Base-by-base conservation (phyloP, 169 alveolate genomes). In the Amoebophrya sp. region DNA sequence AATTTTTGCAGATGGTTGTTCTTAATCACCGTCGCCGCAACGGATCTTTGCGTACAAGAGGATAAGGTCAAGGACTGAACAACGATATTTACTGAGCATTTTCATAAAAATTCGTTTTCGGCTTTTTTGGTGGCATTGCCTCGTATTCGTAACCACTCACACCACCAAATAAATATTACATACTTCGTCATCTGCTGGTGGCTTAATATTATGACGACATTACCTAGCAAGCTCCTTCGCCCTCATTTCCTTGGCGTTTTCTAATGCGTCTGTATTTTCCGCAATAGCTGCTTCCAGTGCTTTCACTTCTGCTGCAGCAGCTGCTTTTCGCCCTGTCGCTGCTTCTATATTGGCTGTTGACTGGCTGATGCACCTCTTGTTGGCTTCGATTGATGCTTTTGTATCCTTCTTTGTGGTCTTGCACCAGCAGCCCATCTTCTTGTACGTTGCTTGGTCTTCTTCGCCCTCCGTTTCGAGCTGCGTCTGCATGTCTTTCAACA, bases 401-500 rank as follows among this genome's bases (percentile, higher is more conserved):
- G 83, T 65, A 36, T 65, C 83, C n/a, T 65, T 65, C 83, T 65
- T 65, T 36, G 83, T 65, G 12, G 83, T 65, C n/a, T 65, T 65
- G 83, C 83, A 65, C 83, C 83, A 65, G 83, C 83, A 65, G 36
- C 2, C n/a, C 83, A 65, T 65, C 83, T 65, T 65, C 83, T 65
- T 65, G 83, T 65, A 65, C 33, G 83, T 65, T 1, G 83, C 83
- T 26, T 65, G 83, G 33, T 65, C 83, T 65, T 65, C 83, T 65
- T 65, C 83, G 36, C 83, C 83, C 83, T 65, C 83, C 36, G 83
- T 65, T 0, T 6, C 83, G 36, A 65, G 83, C 83, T 65, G 83
- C 83, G 83, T 65, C 83, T 65, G 83, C 83, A 65, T 65, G 83
- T 65, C 83, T 36, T 65, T 65, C 83, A 65, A 65, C 83, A 65